Evolutionary conservation across 2,329 filamentous ascomycete species (phyloP).

Genomic region (Sporothrix luriei): DNA sequence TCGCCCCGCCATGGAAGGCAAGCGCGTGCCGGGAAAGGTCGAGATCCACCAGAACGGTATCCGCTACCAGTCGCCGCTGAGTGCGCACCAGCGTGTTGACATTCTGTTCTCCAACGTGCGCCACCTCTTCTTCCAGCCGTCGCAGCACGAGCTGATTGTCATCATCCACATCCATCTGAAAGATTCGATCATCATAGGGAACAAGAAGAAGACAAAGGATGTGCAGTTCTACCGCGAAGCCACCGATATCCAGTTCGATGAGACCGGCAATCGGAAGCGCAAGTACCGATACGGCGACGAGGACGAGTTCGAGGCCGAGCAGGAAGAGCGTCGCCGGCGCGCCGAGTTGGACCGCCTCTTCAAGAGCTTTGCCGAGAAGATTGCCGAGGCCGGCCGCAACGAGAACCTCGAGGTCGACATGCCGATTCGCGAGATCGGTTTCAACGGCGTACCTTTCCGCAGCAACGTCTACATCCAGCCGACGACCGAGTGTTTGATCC

Average conservation of each 20-base stretch:
- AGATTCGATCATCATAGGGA: conserved; percentile 96
- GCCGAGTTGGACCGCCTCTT: conserved; percentile 95
- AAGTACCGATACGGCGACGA: conserved; percentile 98
- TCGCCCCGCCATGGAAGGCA: conserved; percentile 91
- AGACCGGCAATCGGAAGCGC: conserved; percentile 95
- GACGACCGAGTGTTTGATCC: conserved; percentile 94
- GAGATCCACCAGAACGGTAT: conserved; percentile 99
- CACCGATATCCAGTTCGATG: conserved; percentile 97
- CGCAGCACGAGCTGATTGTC: conserved; percentile 92
- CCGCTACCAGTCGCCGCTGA: conserved; percentile 81
- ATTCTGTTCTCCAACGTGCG: conserved; percentile 98
- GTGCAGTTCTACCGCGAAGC: conserved; percentile 98
- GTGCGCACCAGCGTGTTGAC: conserved; percentile 81
- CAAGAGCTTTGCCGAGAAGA: conserved; percentile 95
- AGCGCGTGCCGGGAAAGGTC: conserved; percentile 91
- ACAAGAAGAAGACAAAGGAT: conserved; percentile 97
- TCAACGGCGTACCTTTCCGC: conserved; percentile 93
- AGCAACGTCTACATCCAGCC: conserved; percentile 95
- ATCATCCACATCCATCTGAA: conserved; percentile 98
- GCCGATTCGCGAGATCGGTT: conserved; percentile 93
- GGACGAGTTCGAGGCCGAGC: conserved; percentile 97
- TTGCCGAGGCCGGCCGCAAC: conserved; percentile 89
- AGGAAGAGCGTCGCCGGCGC: conserved; percentile 88
- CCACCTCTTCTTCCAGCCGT: conserved; percentile 98
- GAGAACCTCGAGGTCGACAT: conserved; percentile 93